Percentiles rank a stretch among this genome's conserved stretches.
These are phyloP conservation scores for Myxozyma geophila DNA, from an alignment of 805 yeast species.

Conservation along the genomic window DNA sequence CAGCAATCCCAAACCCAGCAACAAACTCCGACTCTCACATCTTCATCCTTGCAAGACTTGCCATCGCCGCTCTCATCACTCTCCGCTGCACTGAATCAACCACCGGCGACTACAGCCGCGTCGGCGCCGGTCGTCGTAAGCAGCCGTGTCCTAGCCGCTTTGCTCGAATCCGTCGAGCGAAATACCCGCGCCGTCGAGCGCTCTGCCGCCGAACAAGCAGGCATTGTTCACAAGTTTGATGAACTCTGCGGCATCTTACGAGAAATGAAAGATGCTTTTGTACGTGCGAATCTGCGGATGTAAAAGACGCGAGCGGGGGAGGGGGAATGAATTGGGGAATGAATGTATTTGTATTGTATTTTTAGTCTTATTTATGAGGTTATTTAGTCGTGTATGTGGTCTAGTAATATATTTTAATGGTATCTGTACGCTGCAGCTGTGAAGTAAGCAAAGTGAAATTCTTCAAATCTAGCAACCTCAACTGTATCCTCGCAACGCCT, in stretches of 20 bases:
- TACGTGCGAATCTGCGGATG: slow-evolving; percentile 4
- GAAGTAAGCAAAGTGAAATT: no score
- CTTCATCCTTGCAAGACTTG: slow-evolving; percentile 3
- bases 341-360: not conserved
- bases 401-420: not conserved
- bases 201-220: slow-evolving; percentile 10
- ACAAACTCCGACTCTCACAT: slow-evolving; percentile 10
- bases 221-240: slow-evolving; percentile 19
- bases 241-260: slow-evolving; percentile 11
- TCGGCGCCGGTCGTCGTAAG: slow-evolving; percentile 2
- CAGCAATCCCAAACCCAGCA: slow-evolving; percentile 12
- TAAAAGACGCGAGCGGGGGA: not conserved
- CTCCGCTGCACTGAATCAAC: slow-evolving; percentile 2
- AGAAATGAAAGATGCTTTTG: slow-evolving; percentile 20
- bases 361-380: no score
- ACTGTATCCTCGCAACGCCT: no score
- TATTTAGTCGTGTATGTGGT: not conserved
- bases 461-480: no score
- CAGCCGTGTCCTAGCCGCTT: slow-evolving; percentile 14
- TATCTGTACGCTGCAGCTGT: not conserved
- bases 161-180: slow-evolving; percentile 27
- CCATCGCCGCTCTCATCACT: slow-evolving; percentile 9
- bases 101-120: not conserved
- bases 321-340: no score
- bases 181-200: slow-evolving; percentile 24